phyloP scores from a whole-genome alignment of 179 eudicot genomes.

The Patellifolia procumbens region DNA sequence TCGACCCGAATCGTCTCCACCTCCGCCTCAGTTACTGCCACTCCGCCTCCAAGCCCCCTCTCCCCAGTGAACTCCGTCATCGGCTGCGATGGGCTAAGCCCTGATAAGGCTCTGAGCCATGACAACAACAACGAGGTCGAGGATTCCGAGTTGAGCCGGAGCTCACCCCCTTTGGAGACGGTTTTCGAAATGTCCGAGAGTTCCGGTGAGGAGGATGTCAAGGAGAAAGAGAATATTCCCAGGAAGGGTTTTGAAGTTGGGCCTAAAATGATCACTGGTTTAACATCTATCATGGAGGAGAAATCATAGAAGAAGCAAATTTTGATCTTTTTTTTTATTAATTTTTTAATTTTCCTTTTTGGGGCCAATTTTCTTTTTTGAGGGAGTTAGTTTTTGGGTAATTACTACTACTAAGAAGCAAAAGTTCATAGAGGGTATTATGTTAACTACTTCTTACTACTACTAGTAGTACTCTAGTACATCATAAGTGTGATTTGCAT shows the following conservation, averaged over 20 bases:
- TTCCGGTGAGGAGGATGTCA: slow-evolving; percentile 44
- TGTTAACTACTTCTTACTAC: slow-evolving; percentile 26
- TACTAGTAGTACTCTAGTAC: slow-evolving; percentile 8
- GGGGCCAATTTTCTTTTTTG: slow-evolving; percentile 15
- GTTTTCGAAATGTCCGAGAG: slow-evolving; percentile 50
- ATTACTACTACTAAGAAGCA: slow-evolving; percentile 26
- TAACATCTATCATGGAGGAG: slow-evolving; percentile 39
- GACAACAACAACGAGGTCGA: slow-evolving; percentile 10
- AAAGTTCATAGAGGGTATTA: slow-evolving; percentile 19
- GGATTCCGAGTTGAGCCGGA: slow-evolving; percentile 22
- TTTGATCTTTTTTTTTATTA: slow-evolving; percentile 27
- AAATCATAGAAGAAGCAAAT: slow-evolving; percentile 31
- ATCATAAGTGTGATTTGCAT: slow-evolving; percentile 23
- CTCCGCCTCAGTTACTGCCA: slow-evolving; percentile 10
- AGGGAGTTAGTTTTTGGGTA: slow-evolving; percentile 37
- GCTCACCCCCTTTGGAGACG: slow-evolving; percentile 36
- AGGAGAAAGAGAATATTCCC: slow-evolving; percentile 22
- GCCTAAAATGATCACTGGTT: slow-evolving; percentile 34
- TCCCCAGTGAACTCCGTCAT: slow-evolving; percentile 6
- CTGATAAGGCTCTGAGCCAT: not conserved
- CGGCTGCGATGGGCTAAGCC: not conserved
- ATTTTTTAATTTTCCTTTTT: not conserved
- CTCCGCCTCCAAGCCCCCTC: slow-evolving; percentile 28
- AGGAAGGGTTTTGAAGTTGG: slow-evolving; percentile 26
- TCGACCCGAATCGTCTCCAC: slow-evolving; percentile 31